phyloP scores from a whole-genome alignment of 192 early-diverging fungal genomes.

The Cetraspora pellucida region DNA sequence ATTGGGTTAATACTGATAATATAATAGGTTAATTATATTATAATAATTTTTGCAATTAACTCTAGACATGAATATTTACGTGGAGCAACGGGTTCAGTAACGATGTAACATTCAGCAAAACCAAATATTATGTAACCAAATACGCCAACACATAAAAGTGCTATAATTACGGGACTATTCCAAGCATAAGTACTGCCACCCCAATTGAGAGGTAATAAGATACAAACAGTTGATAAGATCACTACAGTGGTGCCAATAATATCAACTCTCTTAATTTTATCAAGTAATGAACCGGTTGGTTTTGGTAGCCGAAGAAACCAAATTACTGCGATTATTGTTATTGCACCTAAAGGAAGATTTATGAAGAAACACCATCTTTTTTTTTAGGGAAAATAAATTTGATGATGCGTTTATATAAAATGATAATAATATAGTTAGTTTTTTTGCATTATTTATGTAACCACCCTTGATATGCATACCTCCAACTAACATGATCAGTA shows the following conservation, averaged over 20 bases:
- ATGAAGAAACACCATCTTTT: slow-evolving; percentile 63
- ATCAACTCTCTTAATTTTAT: slow-evolving; percentile 67
- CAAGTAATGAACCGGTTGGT: slow-evolving; percentile 45
- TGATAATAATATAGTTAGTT: neutral
- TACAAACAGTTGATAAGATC: slow-evolving; percentile 53
- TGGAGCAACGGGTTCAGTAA: slow-evolving; percentile 74
- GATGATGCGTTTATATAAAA: slow-evolving; percentile 9
- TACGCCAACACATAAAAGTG: slow-evolving; percentile 57
- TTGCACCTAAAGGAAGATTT: slow-evolving; percentile 58
- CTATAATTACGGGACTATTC: slow-evolving; percentile 58
- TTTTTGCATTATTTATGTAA: neutral
- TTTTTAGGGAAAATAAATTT: too few species aligned
- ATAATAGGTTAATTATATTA: too few species aligned
- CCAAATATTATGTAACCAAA: slow-evolving; percentile 54
- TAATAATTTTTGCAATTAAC: slow-evolving; percentile 24
- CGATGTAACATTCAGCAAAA: slow-evolving; percentile 62
- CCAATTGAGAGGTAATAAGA: slow-evolving; percentile 74
- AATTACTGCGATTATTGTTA: slow-evolving; percentile 47
- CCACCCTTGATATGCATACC: slow-evolving; percentile 27
- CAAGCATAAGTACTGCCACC: slow-evolving; percentile 73
- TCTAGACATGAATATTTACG: slow-evolving; percentile 29
- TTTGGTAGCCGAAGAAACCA: slow-evolving; percentile 61
- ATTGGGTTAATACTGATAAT: too few species aligned
- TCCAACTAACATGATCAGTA: slow-evolving; percentile 59
- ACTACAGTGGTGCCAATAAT: slow-evolving; percentile 59